These are phyloP conservation scores for Penicillium sp. DNA, from an alignment of 2,329 filamentous ascomycete species.

Conservation along the genomic window DNA sequence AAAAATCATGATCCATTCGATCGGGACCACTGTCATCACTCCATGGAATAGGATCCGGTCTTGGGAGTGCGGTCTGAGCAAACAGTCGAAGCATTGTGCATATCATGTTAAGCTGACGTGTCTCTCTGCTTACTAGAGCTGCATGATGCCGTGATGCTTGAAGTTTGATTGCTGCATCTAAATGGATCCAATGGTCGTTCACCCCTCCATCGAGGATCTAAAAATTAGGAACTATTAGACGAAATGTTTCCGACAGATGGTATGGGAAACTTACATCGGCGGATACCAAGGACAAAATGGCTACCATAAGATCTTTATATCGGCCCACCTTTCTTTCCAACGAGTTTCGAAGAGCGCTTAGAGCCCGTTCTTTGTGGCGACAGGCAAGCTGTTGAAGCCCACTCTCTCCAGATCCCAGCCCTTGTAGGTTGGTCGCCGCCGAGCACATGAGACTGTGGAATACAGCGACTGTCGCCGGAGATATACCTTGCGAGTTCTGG, in stretches of 20 bases:
- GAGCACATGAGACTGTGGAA: not conserved
- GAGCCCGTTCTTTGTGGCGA: not conserved
- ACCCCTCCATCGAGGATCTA: not conserved
- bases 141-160: not conserved
- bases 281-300: not conserved
- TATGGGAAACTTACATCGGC: not conserved
- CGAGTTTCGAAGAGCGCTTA: not conserved
- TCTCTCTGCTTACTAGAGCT: not conserved
- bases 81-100: not conserved
- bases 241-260: too few species aligned
- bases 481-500: not conserved
- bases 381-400: not conserved
- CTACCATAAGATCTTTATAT: not conserved
- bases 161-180: not conserved
- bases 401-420: not conserved
- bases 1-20: not conserved
- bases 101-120: not conserved
- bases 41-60: not conserved
- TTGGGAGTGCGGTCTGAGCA: not conserved
- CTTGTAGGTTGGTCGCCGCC: not conserved
- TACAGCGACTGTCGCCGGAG: not conserved
- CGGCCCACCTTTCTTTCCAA: not conserved
- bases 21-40: not conserved
- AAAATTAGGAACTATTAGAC: not conserved
- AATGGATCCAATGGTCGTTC: not conserved